Conservation (phyloP, 352 stramenopile genomes). For the Pythium pectinolyticum region DNA sequence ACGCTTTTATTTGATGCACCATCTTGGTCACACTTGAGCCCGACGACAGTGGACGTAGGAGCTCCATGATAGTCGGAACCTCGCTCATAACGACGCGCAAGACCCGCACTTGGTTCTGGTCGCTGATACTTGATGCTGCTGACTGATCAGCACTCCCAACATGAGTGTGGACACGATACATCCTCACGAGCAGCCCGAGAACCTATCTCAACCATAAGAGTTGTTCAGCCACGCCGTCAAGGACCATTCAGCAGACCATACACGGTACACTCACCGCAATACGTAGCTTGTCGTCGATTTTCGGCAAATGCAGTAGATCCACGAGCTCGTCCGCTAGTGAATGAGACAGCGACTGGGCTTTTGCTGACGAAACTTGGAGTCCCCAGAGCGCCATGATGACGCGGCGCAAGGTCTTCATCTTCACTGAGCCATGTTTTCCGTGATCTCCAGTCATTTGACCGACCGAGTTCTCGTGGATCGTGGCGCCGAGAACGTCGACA, state of each 20-base stretch:
- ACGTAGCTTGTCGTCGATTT: conserved; percentile 21
- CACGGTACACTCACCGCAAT: conserved; percentile 21
- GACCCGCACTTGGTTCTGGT: conserved; percentile 10
- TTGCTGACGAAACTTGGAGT: conserved; percentile 9
- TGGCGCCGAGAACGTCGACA: conserved; percentile 6
- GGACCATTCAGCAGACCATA: background rate
- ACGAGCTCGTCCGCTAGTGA: conserved; percentile 11
- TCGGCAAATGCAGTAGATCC: conserved; percentile 9
- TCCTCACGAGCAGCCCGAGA: conserved; percentile 20
- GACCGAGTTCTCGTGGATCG: background rate
- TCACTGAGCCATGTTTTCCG: background rate
- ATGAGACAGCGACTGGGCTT: conserved; percentile 16
- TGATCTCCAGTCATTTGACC: background rate
- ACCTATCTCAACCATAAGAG: conserved; percentile 1
- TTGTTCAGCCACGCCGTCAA: background rate
- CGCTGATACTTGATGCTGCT: background rate
- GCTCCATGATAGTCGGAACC: conserved; percentile 10
- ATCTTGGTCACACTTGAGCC: background rate
- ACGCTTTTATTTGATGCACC: conserved; percentile 1
- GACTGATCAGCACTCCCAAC: background rate
- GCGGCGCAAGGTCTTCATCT: background rate
- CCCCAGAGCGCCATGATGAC: conserved; percentile 18
- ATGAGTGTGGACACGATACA: conserved; percentile 14
- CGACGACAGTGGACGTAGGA: background rate
- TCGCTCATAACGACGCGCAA: conserved; percentile 14